Evolutionary conservation across 768 basidiomycete genomes (phyloP).

Genomic region (Suillus tomentosus): DNA sequence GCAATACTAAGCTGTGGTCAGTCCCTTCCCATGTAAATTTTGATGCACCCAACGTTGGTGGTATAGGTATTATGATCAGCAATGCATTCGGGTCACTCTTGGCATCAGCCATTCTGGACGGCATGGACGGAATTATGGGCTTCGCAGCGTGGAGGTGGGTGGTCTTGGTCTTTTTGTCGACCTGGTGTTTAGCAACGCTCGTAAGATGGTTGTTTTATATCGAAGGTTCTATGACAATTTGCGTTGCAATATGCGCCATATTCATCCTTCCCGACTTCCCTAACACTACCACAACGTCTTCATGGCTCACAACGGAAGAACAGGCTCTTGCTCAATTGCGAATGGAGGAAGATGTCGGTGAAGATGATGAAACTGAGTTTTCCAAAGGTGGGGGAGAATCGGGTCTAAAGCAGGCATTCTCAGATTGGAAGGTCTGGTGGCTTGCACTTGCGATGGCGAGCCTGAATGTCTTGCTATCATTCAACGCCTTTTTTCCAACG

Average conservation of each 20-base stretch:
- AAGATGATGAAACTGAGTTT: slow-evolving; percentile 48
- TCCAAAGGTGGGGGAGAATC: slow-evolving; percentile 31
- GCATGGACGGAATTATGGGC: slow-evolving; percentile 70
- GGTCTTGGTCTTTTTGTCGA: background rate
- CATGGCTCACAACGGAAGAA: slow-evolving; percentile 65
- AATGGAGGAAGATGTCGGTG: slow-evolving; percentile 65
- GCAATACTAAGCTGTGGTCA: slow-evolving; percentile 63
- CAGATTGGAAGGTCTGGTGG: slow-evolving; percentile 87
- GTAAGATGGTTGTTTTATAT: slow-evolving; percentile 73
- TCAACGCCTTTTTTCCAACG: slow-evolving; percentile 83
- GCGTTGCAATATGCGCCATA: slow-evolving; percentile 52
- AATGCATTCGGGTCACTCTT: slow-evolving; percentile 84
- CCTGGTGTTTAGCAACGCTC: background rate
- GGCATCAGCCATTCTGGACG: slow-evolving; percentile 71
- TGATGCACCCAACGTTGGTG: background rate
- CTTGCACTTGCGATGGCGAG: slow-evolving; percentile 63
- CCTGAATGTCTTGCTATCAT: slow-evolving; percentile 61
- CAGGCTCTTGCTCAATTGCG: slow-evolving; percentile 56
- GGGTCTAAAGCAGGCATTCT: slow-evolving; percentile 61
- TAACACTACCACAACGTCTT: slow-evolving; percentile 50
- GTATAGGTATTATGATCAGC: slow-evolving; percentile 58
- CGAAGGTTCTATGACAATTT: slow-evolving; percentile 58
- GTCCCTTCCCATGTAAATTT: background rate
- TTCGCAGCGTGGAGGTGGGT: slow-evolving; percentile 71
- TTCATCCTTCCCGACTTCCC: slow-evolving; percentile 80